phyloP scores from a whole-genome alignment of 2,329 filamentous ascomycete genomes.

The Pyrenophora tritici-repentis region DNA sequence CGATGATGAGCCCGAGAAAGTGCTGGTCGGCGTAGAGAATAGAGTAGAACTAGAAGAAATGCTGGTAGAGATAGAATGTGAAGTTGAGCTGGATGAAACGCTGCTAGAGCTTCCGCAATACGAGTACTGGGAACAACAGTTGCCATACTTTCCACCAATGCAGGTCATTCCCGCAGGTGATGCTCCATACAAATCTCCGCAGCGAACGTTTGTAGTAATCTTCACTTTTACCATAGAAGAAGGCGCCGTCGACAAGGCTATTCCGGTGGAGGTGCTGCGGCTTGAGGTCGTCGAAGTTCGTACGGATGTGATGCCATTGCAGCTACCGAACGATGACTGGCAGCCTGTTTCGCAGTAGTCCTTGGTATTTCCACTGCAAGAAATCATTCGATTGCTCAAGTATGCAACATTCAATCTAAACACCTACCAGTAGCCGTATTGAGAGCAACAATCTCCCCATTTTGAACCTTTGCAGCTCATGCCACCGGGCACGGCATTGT shows the following conservation, averaged over 20 bases:
- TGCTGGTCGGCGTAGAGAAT: neutral
- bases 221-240: constrained; percentile 14
- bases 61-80: neutral
- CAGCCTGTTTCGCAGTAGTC: constrained; percentile 6
- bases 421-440: constrained; percentile 2
- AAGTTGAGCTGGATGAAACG: neutral
- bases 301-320: neutral
- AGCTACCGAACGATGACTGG: neutral
- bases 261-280: constrained; percentile 13
- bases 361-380: neutral
- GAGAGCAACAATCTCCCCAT: constrained; percentile 6
- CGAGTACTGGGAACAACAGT: constrained; percentile 11
- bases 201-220: constrained; percentile 8
- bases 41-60: neutral
- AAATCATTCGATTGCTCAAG: neutral
- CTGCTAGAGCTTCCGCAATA: constrained; percentile 6
- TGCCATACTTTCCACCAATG: neutral
- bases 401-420: neutral
- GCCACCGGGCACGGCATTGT: neutral
- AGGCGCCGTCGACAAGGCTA: neutral
- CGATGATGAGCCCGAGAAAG: neutral
- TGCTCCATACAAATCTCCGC: constrained; percentile 3
- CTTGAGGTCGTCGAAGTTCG: constrained; percentile 5
- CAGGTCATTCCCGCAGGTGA: constrained; percentile 1
- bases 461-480: constrained; percentile 3